A percentile compares a stretch with the other conserved stretches of the same genome.
Conservation (phyloP, 176 grass and related monocot genomes). For the Saccharum officinarum region DNA sequence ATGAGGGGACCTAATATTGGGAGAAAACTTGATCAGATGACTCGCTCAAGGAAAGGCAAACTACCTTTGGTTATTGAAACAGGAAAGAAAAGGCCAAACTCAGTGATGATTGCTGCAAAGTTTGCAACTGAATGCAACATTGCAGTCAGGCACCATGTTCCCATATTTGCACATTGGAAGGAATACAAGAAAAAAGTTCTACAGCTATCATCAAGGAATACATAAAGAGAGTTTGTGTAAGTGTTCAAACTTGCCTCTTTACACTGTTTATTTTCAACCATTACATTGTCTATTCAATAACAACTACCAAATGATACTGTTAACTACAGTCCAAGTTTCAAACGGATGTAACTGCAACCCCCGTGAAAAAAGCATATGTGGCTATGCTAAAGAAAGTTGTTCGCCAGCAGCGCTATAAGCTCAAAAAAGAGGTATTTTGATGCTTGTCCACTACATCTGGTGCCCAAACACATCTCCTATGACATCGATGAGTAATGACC, state of each 20-base stretch:
- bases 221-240: background rate
- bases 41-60: no score
- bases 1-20: no score
- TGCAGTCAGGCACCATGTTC: background rate
- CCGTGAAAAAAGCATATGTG: background rate
- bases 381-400: background rate
- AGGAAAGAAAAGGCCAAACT: no score
- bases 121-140: conserved; percentile 3
- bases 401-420: background rate
- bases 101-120: background rate
- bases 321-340: background rate
- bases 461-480: background rate
- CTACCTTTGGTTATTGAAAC: no score
- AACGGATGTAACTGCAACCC: background rate
- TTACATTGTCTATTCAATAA: background rate
- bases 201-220: background rate
- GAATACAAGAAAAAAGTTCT: background rate
- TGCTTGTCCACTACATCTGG: background rate
- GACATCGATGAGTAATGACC: background rate
- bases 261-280: background rate
- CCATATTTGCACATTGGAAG: background rate
- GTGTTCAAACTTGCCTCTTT: background rate
- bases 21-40: no score
- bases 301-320: background rate
- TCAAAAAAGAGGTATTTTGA: background rate